Evolutionary conservation across 805 yeast species (phyloP).

Genomic region (Saccharomycopsis guyanensis): DNA sequence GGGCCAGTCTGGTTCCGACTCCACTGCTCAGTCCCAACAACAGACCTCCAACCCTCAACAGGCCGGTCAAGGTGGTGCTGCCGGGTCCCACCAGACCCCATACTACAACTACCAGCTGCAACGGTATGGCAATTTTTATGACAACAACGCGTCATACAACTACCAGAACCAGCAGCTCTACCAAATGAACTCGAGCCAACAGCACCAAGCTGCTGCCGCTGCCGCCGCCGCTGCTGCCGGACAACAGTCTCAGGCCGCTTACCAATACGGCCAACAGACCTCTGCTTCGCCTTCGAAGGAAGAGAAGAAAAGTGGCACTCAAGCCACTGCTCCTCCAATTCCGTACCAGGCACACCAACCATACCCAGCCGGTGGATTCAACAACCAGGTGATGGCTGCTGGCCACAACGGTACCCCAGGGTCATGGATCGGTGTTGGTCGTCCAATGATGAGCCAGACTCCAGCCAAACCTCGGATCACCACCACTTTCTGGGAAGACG

Average conservation of each 20-base stretch:
- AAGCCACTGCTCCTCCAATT: neutral
- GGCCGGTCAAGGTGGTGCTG: neutral
- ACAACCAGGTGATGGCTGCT: neutral
- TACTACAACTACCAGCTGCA: neutral
- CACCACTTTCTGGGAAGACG: constrained; percentile 90
- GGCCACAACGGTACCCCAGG: neutral
- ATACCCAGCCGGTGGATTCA: neutral
- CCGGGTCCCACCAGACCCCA: neutral
- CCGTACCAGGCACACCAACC: constrained; percentile 1
- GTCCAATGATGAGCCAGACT: constrained; percentile 3
- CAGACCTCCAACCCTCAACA: neutral
- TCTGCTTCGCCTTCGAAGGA: neutral
- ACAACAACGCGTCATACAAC: constrained; percentile 1
- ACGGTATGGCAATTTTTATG: constrained; percentile 2
- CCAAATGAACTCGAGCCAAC: neutral
- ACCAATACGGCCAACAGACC: constrained; percentile 2
- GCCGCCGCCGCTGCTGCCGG: constrained; percentile 10
- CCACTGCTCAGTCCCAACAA: constrained; percentile 3
- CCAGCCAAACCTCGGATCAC: constrained; percentile 50
- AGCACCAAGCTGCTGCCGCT: constrained; percentile 4
- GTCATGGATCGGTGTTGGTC: neutral
- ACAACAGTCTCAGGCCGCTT: neutral
- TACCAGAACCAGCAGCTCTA: constrained; percentile 1
- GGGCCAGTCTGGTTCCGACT: constrained; percentile 1
- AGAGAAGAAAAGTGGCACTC: neutral